Conservation (phyloP, 768 basidiomycete genomes). For the Hebeloma cylindrosporum region DNA sequence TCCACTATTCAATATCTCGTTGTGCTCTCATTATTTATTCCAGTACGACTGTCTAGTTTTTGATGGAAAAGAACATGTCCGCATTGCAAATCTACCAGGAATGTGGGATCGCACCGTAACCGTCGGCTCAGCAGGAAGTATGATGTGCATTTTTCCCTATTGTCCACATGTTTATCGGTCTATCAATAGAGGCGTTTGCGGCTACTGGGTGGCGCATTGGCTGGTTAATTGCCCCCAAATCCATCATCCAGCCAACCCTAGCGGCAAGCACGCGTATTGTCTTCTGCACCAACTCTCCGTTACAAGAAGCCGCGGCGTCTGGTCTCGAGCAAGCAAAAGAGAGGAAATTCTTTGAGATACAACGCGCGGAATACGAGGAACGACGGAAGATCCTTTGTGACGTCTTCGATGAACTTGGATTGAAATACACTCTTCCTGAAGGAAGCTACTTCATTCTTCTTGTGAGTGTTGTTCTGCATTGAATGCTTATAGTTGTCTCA, state of each 20-base stretch:
- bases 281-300: slow-evolving; percentile 91
- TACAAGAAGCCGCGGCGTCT: slow-evolving; percentile 92
- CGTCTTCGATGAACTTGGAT: slow-evolving; percentile 79
- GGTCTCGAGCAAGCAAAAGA: slow-evolving; percentile 80
- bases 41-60: slow-evolving; percentile 95
- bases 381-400: slow-evolving; percentile 71
- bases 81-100: slow-evolving; percentile 91
- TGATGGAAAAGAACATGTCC: slow-evolving; percentile 84
- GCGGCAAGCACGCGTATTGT: slow-evolving; percentile 93
- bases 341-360: slow-evolving; percentile 75
- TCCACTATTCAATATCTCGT: not conserved
- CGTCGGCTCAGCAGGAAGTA: slow-evolving; percentile 93
- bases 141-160: slow-evolving; percentile 24
- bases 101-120: slow-evolving; percentile 99
- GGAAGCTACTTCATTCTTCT: slow-evolving; percentile 90
- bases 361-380: slow-evolving; percentile 76
- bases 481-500: not conserved
- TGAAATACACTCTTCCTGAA: slow-evolving; percentile 86
- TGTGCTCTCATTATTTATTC: slow-evolving; percentile 7
- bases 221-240: slow-evolving; percentile 88
- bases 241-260: slow-evolving; percentile 81
- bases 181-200: slow-evolving; percentile 80
- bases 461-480: slow-evolving; percentile 40
- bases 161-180: not conserved
- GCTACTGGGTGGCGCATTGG: slow-evolving; percentile 98